These are phyloP conservation scores for Talaromyces rugulosus DNA, from an alignment of 2,329 filamentous ascomycete genomes.

Conservation along the genomic window DNA sequence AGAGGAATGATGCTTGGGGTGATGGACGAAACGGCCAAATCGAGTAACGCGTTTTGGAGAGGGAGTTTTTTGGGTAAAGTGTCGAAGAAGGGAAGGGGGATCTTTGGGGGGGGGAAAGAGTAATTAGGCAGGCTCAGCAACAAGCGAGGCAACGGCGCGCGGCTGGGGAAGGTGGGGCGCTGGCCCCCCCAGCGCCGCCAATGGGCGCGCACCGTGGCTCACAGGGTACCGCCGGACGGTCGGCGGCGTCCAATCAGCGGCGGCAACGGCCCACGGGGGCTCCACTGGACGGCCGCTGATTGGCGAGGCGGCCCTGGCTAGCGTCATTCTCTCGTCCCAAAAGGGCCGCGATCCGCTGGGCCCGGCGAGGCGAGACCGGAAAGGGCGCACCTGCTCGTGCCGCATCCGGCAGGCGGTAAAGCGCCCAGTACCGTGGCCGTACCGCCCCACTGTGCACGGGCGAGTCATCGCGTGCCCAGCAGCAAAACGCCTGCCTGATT, in stretches of 20 bases:
- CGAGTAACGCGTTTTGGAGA: constrained; percentile 44
- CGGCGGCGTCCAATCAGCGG: not conserved
- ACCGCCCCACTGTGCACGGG: not conserved
- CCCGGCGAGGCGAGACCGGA: constrained; percentile 9
- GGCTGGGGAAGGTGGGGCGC: constrained; percentile 7
- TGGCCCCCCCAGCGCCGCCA: constrained; percentile 1
- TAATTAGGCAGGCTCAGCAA: not conserved
- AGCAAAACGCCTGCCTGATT: not conserved
- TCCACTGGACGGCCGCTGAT: not conserved
- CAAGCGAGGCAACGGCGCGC: constrained; percentile 8
- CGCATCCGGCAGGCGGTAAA: constrained; percentile 13
- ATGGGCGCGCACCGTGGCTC: not conserved
- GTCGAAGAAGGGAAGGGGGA: constrained; percentile 18
- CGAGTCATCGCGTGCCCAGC: not conserved
- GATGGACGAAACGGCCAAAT: constrained; percentile 40
- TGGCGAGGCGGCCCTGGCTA: not conserved
- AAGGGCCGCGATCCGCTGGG: constrained; percentile 2
- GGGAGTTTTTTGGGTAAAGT: constrained; percentile 38
- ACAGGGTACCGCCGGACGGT: not conserved
- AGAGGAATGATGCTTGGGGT: constrained; percentile 42
- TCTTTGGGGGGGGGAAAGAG: constrained; percentile 22
- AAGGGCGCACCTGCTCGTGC: constrained; percentile 3
- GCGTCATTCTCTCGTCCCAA: not conserved
- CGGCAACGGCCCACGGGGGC: not conserved
- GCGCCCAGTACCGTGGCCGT: not conserved